Percentiles rank a stretch among this genome's conserved stretches.
Evolutionary conservation across 2,329 filamentous ascomycete genomes (phyloP).

Genomic region (Coniella vitis): DNA sequence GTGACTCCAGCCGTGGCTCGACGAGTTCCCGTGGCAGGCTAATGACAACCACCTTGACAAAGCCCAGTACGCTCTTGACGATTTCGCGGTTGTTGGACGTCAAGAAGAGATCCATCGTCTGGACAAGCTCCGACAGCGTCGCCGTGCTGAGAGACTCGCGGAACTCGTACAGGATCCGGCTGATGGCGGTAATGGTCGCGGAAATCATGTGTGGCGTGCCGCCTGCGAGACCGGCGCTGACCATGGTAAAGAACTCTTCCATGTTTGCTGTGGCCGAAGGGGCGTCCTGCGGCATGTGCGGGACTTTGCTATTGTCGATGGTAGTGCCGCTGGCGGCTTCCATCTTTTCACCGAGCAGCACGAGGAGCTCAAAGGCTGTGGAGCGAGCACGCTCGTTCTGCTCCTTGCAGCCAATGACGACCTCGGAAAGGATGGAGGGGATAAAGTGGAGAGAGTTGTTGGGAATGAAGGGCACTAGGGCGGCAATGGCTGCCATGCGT

Average conservation of each 20-base stretch:
- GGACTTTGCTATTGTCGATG: slow-evolving; percentile 80
- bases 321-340: slow-evolving; percentile 55
- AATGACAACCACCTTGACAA: slow-evolving; percentile 93
- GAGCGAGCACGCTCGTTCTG: slow-evolving; percentile 92
- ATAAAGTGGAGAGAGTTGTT: slow-evolving; percentile 83
- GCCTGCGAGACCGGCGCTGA: slow-evolving; percentile 88
- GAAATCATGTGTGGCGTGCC: slow-evolving; percentile 96
- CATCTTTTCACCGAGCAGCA: slow-evolving; percentile 82
- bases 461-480: slow-evolving; percentile 74
- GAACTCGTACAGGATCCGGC: slow-evolving; percentile 90
- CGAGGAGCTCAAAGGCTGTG: slow-evolving; percentile 81
- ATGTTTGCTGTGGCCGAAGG: slow-evolving; percentile 72
- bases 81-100: slow-evolving; percentile 97
- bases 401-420: slow-evolving; percentile 95
- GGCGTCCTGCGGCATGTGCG: slow-evolving; percentile 78
- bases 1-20: slow-evolving; percentile 64
- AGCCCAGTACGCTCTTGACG: slow-evolving; percentile 87
- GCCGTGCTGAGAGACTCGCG: slow-evolving; percentile 60
- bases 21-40: slow-evolving; percentile 74
- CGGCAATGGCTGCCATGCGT: slow-evolving; percentile 72
- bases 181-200: slow-evolving; percentile 90
- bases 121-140: slow-evolving; percentile 75
- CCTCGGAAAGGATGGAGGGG: slow-evolving; percentile 82
- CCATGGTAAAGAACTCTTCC: slow-evolving; percentile 97
- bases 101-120: slow-evolving; percentile 93